These are phyloP conservation scores for Jasminum sambac DNA, from an alignment of 257 asterid species.

Conservation along the genomic window DNA sequence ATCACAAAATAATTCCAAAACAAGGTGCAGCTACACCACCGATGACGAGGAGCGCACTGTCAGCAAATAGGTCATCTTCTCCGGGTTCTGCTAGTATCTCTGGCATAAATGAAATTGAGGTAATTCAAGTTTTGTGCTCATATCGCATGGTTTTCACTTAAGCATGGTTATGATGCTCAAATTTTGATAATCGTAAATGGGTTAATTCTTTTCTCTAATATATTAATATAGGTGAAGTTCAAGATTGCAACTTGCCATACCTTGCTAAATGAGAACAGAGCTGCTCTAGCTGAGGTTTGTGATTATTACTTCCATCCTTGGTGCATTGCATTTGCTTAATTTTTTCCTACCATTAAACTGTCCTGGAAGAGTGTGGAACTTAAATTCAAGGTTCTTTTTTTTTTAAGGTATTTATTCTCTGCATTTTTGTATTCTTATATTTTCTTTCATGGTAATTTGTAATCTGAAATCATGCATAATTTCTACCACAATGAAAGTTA, in stretches of 20 bases:
- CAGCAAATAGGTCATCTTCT: slow-evolving; percentile 77
- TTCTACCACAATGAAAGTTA: not conserved
- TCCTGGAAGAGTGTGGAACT: not conserved
- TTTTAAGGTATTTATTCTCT: slow-evolving; percentile 7
- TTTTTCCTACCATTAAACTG: slow-evolving; percentile 17
- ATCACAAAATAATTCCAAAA: slow-evolving; percentile 64
- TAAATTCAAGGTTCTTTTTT: not conserved
- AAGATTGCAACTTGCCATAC: slow-evolving; percentile 74
- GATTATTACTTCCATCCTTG: slow-evolving; percentile 20
- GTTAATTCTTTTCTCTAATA: slow-evolving; percentile 16
- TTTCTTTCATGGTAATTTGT: slow-evolving; percentile 14
- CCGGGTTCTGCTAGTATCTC: slow-evolving; percentile 67
- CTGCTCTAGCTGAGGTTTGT: slow-evolving; percentile 83
- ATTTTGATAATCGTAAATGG: slow-evolving; percentile 5
- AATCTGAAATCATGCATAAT: slow-evolving; percentile 18
- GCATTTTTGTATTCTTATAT: slow-evolving; percentile 12
- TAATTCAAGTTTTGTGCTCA: slow-evolving; percentile 24
- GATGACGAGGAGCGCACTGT: slow-evolving; percentile 56
- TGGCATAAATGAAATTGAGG: slow-evolving; percentile 85
- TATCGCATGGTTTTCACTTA: not conserved
- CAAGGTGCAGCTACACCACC: slow-evolving; percentile 51
- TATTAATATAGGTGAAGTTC: slow-evolving; percentile 70
- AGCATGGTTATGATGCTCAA: slow-evolving; percentile 10
- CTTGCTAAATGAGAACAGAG: slow-evolving; percentile 72
- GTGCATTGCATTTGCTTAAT: not conserved